Conservation (phyloP, 441 rosid species). For the Isatis lusitanica region DNA sequence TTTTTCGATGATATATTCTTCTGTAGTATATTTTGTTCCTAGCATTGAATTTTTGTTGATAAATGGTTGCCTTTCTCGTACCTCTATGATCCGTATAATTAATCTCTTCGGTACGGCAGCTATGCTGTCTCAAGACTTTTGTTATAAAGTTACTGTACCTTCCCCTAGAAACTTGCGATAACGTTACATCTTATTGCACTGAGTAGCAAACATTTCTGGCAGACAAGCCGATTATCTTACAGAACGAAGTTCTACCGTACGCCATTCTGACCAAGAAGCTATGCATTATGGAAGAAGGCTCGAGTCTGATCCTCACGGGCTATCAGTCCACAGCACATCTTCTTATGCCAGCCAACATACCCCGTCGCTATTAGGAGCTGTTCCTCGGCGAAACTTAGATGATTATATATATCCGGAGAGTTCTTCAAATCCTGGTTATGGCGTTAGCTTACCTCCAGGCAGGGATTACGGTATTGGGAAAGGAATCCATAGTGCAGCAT, state of each 20-base stretch:
- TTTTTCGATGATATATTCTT: constrained; percentile 6
- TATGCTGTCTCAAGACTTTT: constrained; percentile 22
- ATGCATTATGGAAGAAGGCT: constrained; percentile 81
- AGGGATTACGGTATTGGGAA: constrained; percentile 93
- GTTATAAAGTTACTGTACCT: constrained; percentile 24
- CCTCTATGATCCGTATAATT: constrained; percentile 12
- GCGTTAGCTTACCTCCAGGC: constrained; percentile 99
- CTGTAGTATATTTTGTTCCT: constrained; percentile 10
- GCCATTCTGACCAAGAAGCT: constrained; percentile 72
- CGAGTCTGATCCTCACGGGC: constrained; percentile 74
- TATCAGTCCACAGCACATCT: constrained; percentile 64
- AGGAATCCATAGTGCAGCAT: constrained; percentile 68
- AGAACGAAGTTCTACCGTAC: constrained; percentile 78
- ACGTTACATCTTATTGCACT: constrained; percentile 59
- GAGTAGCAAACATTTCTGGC: constrained; percentile 96
- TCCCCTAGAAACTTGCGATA: constrained; percentile 39
- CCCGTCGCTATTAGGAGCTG: constrained; percentile 92
- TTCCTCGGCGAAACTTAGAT: constrained; percentile 80
- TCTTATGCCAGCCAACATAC: constrained; percentile 71
- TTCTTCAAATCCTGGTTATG: constrained; percentile 94
- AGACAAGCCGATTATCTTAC: constrained; percentile 98
- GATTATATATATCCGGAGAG: constrained; percentile 67
- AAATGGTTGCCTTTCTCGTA: constrained; percentile 26
- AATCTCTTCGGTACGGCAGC: neutral
- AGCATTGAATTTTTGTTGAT: constrained; percentile 4